Evolutionary conservation across 441 rosid species (phyloP).

Genomic region (Pelargonium fulgidum): DNA sequence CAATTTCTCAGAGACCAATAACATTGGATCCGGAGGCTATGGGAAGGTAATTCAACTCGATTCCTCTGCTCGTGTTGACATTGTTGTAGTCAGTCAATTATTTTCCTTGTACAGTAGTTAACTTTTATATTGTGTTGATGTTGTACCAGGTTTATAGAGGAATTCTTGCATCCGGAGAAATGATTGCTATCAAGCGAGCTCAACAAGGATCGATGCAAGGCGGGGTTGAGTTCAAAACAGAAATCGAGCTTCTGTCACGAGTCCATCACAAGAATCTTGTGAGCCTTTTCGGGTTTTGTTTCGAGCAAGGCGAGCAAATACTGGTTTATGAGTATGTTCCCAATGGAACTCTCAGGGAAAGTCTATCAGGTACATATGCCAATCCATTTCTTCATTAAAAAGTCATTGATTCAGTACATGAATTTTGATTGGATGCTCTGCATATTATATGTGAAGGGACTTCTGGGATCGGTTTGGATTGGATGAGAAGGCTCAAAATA

Average conservation of each 20-base stretch:
- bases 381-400: not conserved
- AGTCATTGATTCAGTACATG: too few species aligned
- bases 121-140: not conserved
- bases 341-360: slow-evolving; percentile 58
- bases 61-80: too few species aligned
- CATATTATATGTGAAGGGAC: slow-evolving; percentile 41
- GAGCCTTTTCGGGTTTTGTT: slow-evolving; percentile 64
- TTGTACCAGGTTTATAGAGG: slow-evolving; percentile 69
- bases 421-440: not conserved
- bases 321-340: slow-evolving; percentile 66
- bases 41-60: slow-evolving; percentile 49
- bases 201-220: slow-evolving; percentile 83
- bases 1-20: slow-evolving; percentile 54
- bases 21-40: slow-evolving; percentile 71
- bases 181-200: slow-evolving; percentile 70
- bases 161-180: slow-evolving; percentile 46
- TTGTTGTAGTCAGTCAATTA: too few species aligned
- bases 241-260: slow-evolving; percentile 83
- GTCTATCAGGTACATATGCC: slow-evolving; percentile 50
- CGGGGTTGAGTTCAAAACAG: slow-evolving; percentile 79
- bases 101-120: too few species aligned
- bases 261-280: slow-evolving; percentile 87
- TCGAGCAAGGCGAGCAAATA: slow-evolving; percentile 66
- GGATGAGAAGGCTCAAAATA: slow-evolving; percentile 62
- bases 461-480: slow-evolving; percentile 58